Conservation (phyloP, 192 early-diverging fungal genomes). For the Coemansia reversa region DNA sequence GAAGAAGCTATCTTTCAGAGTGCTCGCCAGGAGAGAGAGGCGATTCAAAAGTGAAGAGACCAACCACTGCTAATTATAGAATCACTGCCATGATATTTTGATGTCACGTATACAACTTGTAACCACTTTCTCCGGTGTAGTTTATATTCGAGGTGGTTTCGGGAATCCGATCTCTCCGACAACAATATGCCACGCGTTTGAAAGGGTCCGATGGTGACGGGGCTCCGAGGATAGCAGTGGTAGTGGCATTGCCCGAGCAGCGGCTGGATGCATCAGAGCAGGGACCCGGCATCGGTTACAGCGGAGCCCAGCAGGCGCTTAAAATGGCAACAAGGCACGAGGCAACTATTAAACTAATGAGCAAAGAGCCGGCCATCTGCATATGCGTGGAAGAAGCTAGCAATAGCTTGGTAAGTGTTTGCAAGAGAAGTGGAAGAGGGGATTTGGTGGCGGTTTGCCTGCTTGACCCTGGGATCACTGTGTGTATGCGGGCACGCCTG, state of each 20-base stretch:
- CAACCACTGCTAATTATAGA: neutral
- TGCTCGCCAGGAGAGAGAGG: neutral
- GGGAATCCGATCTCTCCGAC: slow-evolving; percentile 46
- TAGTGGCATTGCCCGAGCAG: slow-evolving; percentile 12
- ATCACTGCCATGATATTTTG: neutral
- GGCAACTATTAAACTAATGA: slow-evolving; percentile 24
- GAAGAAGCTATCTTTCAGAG: no score
- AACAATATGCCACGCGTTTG: slow-evolving; percentile 25
- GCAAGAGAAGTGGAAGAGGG: neutral
- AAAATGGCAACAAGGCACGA: slow-evolving; percentile 19
- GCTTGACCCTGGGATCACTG: neutral
- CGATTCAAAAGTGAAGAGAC: neutral
- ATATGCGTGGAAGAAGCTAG: slow-evolving; percentile 17
- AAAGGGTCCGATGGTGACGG: neutral
- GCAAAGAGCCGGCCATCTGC: slow-evolving; percentile 33
- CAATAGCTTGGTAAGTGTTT: slow-evolving; percentile 27
- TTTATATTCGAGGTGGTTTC: slow-evolving; percentile 37
- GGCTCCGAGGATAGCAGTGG: slow-evolving; percentile 5
- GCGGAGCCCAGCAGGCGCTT: slow-evolving; percentile 1
- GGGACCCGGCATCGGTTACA: neutral
- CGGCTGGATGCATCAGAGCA: slow-evolving; percentile 8
- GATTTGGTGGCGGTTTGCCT: neutral
- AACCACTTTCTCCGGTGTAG: slow-evolving; percentile 14
- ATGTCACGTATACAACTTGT: neutral
- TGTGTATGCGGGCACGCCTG: neutral